phyloP scores from a whole-genome alignment of 2,329 filamentous ascomycete species.

The Drechslerella dactyloides region DNA sequence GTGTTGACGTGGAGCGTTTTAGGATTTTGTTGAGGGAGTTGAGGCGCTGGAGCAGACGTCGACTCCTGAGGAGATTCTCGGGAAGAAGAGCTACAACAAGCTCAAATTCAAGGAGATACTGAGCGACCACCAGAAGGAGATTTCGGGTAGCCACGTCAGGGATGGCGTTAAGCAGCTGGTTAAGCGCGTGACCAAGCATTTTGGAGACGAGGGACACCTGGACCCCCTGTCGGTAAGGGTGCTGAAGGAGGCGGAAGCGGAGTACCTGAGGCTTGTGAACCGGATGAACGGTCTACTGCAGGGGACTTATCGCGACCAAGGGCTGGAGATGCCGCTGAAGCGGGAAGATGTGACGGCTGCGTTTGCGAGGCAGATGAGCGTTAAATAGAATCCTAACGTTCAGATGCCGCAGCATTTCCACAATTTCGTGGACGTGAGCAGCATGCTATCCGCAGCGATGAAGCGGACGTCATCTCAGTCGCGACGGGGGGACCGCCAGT shows the following conservation, averaged over 20 bases:
- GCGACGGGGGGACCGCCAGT: background rate
- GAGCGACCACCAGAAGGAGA: slow-evolving; percentile 69
- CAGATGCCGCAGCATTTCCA: slow-evolving; percentile 49
- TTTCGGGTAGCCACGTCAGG: slow-evolving; percentile 73
- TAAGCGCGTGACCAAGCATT: slow-evolving; percentile 96
- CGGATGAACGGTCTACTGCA: slow-evolving; percentile 60
- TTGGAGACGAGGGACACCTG: slow-evolving; percentile 83
- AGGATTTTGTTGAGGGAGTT: slow-evolving; percentile 85
- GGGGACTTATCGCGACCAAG: slow-evolving; percentile 54
- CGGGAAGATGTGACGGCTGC: slow-evolving; percentile 54
- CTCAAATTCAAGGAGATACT: slow-evolving; percentile 85
- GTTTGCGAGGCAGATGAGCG: slow-evolving; percentile 54
- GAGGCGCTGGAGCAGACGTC: slow-evolving; percentile 72
- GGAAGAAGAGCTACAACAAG: slow-evolving; percentile 82
- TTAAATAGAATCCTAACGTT: slow-evolving; percentile 51
- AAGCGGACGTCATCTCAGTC: slow-evolving; percentile 21
- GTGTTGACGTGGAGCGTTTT: too few relatives aligned
- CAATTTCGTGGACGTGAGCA: slow-evolving; percentile 41
- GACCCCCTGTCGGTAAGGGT: slow-evolving; percentile 68
- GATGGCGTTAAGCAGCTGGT: slow-evolving; percentile 88
- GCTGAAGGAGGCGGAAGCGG: slow-evolving; percentile 66
- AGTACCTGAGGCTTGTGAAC: slow-evolving; percentile 65
- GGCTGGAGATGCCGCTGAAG: slow-evolving; percentile 54
- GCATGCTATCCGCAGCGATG: slow-evolving; percentile 27
- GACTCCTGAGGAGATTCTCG: slow-evolving; percentile 69